These are phyloP conservation scores for Cytospora piceicola DNA, from an alignment of 2,329 filamentous ascomycete species.

Conservation along the genomic window DNA sequence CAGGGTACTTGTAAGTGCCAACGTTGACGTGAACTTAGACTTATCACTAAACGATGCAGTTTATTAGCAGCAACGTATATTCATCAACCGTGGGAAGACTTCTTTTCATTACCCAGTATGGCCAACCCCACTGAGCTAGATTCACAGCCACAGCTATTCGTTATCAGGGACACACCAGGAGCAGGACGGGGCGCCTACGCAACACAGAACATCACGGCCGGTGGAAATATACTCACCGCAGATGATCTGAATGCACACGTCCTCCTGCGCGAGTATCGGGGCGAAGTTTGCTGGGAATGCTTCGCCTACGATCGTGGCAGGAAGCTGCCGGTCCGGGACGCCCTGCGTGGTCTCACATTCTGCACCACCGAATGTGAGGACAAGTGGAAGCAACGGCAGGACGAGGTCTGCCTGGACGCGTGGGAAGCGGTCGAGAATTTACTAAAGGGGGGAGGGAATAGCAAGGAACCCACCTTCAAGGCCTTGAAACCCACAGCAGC, in stretches of 20 bases:
- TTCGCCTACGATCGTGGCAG: constrained; percentile 27
- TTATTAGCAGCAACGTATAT: neutral
- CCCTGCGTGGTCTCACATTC: constrained; percentile 22
- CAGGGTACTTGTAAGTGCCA: neutral
- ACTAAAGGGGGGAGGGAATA: constrained; percentile 1
- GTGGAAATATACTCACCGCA: constrained; percentile 5
- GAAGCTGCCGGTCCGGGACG: constrained; percentile 20
- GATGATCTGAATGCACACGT: constrained; percentile 27
- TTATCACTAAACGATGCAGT: neutral
- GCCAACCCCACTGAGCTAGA: neutral
- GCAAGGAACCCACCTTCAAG: constrained; percentile 2
- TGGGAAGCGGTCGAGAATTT: constrained; percentile 21
- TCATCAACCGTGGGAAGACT: neutral
- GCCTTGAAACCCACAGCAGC: constrained; percentile 3
- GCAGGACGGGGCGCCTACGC: constrained; percentile 26
- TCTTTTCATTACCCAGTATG: neutral
- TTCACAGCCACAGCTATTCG: constrained; percentile 6
- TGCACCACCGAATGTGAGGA: constrained; percentile 19
- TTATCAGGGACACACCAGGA: constrained; percentile 18
- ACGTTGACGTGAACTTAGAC: neutral
- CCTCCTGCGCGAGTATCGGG: constrained; percentile 26
- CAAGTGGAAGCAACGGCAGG: neutral
- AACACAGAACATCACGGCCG: neutral
- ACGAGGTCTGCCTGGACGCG: constrained; percentile 18
- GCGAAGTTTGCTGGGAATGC: constrained; percentile 30